Evolutionary conservation across 495 filamentous ascomycete genomes (phyloP).

Genomic region (Tuber magnatum): DNA sequence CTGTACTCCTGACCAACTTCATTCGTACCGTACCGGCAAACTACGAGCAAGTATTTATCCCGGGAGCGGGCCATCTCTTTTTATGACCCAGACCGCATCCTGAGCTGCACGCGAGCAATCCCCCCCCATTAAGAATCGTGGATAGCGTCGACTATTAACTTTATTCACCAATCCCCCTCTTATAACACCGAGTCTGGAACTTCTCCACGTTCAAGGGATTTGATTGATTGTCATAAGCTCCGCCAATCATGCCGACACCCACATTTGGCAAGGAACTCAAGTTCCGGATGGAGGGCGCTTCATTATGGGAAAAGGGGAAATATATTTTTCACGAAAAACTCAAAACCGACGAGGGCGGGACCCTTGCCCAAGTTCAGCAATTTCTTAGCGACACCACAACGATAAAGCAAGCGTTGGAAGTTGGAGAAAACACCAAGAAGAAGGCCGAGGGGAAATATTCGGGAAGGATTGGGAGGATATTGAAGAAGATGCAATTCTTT

Average conservation of each 20-base stretch:
- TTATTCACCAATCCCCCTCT: neutral
- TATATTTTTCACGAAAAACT: constrained; percentile 15
- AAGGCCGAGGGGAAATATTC: constrained; percentile 21
- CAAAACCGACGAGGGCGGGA: constrained; percentile 9
- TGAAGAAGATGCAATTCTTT: constrained; percentile 21
- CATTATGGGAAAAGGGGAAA: constrained; percentile 13
- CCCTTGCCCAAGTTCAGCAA: constrained; percentile 14
- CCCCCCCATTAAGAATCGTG: neutral
- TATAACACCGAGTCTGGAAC: neutral
- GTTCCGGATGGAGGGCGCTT: neutral
- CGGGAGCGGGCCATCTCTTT: neutral
- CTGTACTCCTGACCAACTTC: no score
- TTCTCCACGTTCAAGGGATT: neutral
- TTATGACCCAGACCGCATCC: neutral
- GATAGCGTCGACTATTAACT: no score
- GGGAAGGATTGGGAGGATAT: constrained; percentile 16
- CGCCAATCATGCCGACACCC: neutral
- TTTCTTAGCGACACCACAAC: constrained; percentile 16
- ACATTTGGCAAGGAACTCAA: neutral
- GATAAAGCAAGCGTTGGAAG: constrained; percentile 9
- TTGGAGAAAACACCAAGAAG: constrained; percentile 6
- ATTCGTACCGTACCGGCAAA: no score
- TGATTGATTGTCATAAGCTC: neutral
- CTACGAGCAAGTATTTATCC: neutral
- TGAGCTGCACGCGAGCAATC: neutral